Evolutionary conservation across 306 rosid genomes (phyloP), one percentile per base, ranked within the genome.

Genomic region (Alnus rubra): DNA sequence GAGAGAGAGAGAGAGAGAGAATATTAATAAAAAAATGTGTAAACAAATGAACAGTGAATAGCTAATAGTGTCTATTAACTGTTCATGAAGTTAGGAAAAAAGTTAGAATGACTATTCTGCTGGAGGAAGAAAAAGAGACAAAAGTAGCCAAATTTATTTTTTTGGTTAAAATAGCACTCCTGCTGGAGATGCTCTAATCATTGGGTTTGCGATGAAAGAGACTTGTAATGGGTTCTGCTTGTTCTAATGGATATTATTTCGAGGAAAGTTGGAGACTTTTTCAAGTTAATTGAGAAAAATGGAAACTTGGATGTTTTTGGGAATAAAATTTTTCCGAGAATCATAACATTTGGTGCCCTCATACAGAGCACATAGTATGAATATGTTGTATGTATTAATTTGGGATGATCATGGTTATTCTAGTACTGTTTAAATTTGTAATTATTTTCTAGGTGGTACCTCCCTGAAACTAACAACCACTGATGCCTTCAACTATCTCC

Each of bases 401-500:
- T 71, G 56, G 42, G 52, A 65, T 65, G 33, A 54, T 39, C 51
- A 9, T 2, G 35, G 5, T 48, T 44, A 5, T 76, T 11, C 14
- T 5, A 37, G 23, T 68, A 76, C 37, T 50, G 67, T 71, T 81
- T 83, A 80, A 84, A 42, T 48, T 67, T 55, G 67, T 77, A 62
- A 2, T 74, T 80, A 12, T 19, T 7, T 84, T 83, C 23, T 74
- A 74, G 79, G 71, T 9, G 50, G 49, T 77, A 78, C 88, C 49
- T 83, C 95, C 10, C 96, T 90, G 85, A 89, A 91, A 75, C 78
- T 91, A 76, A 93, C 98, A 13, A 89, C 98, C 39, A 84, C 82
- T 84, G 98, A 93, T 74, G 97, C 98, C 33, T 82, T 91, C 67
- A 87, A 92, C 35, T 93, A 93, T 80, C 87, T 93, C 80, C 91